Base-by-base conservation (phyloP, 345 rosid species). In the Mangifera indica region DNA sequence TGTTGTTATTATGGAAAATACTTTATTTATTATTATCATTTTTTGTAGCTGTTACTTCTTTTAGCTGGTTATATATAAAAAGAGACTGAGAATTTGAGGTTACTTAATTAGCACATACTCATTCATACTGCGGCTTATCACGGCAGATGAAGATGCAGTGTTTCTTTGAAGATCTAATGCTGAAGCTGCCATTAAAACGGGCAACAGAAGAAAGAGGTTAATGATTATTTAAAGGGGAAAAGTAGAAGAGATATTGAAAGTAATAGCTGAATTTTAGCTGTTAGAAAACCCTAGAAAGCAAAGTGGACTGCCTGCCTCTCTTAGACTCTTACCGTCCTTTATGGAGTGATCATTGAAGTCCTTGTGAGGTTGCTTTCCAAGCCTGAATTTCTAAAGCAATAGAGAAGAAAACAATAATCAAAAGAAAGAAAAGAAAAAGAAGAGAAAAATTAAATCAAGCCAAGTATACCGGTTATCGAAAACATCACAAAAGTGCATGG, bases 311-410 rank as follows among this genome's bases (percentile, higher is more conserved):
- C 8, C 42, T 7, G 9, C 7, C 42, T 37, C 42, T 37, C 9
- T 37, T 37, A 37, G 42, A 37, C 77, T 68, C 81, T 81, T 83
- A 91, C 97, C 92, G 81, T 96, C 98, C 87, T 96, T 91, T 63
- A 92, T 80, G 20, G 98, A 82, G 75, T 89, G 99, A 87, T 96
- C 99, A 75, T 84, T 89, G 80, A 92, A 89, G 76, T 96, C 99
- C 85, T 91, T 96, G 86, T 91, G 99, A 53, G 98, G 99, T 76
- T 96, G 99, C 90, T 93, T 96, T 84, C 99, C 99, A 53, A 96
- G 97, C 78, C 99, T 89, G 81, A 96, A 96, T 78, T 93, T 93
- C 98, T 93, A 53, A 22, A 46, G 17, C 37, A 53, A 61, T 24
- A 69, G 72, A 63, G 67, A 82, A 49, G 37, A 14, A 46, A 66